These are phyloP conservation scores for Penicillium nordicum DNA, from an alignment of 2,329 filamentous ascomycete genomes.

Conservation along the genomic window DNA sequence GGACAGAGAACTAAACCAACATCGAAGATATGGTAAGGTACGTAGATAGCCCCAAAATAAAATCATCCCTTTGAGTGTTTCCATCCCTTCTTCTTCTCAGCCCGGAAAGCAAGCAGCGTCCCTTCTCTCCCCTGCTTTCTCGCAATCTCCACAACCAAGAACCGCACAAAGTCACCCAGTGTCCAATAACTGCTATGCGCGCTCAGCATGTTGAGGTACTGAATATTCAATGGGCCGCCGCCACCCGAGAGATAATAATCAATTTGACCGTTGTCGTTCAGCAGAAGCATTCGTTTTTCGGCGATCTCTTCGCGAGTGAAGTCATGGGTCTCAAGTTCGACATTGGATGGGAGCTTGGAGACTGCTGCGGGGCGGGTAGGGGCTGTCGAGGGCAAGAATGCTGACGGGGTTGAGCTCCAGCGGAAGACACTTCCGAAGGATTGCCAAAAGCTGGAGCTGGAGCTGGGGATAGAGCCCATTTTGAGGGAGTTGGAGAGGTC, in stretches of 20 bases:
- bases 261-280: conserved; percentile 96
- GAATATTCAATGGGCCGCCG: conserved; percentile 83
- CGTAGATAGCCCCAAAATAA: background rate
- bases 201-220: conserved; percentile 95
- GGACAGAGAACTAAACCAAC: background rate
- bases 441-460: conserved; percentile 62
- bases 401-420: conserved; percentile 46
- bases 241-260: conserved; percentile 84
- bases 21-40: background rate
- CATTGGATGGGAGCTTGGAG: conserved; percentile 60
- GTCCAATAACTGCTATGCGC: conserved; percentile 95
- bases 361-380: conserved; percentile 55
- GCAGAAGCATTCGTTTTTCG: conserved; percentile 77
- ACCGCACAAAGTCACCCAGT: conserved; percentile 79
- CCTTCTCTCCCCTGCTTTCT: conserved; percentile 64
- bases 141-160: conserved; percentile 85
- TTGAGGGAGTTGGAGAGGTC: conserved; percentile 74
- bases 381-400: conserved; percentile 64
- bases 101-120: conserved; percentile 53
- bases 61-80: conserved; percentile 44
- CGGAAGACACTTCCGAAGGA: conserved; percentile 62
- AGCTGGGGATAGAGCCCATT: conserved; percentile 73
- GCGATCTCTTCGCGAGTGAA: conserved; percentile 90
- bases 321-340: conserved; percentile 95
- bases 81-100: conserved; percentile 50